Percentiles rank a stretch among this genome's conserved stretches.
These are phyloP conservation scores for Pestalotiopsis sp. DNA, from an alignment of 2,329 filamentous ascomycete species.

Conservation along the genomic window DNA sequence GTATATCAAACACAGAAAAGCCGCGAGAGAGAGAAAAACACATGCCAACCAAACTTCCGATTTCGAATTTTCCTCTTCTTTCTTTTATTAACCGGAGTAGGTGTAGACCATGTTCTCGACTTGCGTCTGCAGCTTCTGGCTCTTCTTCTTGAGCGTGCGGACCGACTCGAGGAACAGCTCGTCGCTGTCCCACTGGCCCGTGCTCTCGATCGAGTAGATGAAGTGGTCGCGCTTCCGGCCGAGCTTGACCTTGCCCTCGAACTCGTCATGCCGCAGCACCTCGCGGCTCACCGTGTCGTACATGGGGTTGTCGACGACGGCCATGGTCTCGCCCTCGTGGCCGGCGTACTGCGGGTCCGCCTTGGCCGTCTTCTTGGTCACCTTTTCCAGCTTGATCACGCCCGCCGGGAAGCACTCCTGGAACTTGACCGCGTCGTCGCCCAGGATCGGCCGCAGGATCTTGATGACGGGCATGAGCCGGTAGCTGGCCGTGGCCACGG, in stretches of 20 bases:
- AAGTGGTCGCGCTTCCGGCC: conserved; percentile 92
- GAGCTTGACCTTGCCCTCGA: conserved; percentile 92
- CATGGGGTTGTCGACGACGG: conserved; percentile 85
- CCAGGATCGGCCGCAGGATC: conserved; percentile 82
- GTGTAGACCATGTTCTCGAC: conserved; percentile 62
- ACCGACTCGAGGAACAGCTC: conserved; percentile 90
- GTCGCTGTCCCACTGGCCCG: conserved; percentile 93
- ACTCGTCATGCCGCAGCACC: conserved; percentile 87
- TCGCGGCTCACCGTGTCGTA: conserved; percentile 95
- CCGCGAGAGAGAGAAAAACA: background rate
- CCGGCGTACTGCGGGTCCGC: conserved; percentile 69
- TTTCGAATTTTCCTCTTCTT: background rate
- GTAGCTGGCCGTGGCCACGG: conserved; percentile 93
- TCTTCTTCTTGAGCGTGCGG: conserved; percentile 84
- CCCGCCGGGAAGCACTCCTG: conserved; percentile 84
- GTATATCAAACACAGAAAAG: conserved; percentile 3
- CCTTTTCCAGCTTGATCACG: conserved; percentile 78
- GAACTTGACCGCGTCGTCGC: conserved; percentile 86
- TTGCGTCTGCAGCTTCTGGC: conserved; percentile 70
- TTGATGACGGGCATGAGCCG: conserved; percentile 85
- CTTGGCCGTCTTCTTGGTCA: conserved; percentile 68
- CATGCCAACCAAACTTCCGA: background rate
- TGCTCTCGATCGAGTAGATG: conserved; percentile 94
- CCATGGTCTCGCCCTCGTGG: conserved; percentile 79
- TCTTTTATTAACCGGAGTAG: conserved; percentile 20